Percentiles rank a stretch among this genome's conserved stretches.
phyloP scores from a whole-genome alignment of 306 rosid genomes.

The Cyclanthera cordifolia region DNA sequence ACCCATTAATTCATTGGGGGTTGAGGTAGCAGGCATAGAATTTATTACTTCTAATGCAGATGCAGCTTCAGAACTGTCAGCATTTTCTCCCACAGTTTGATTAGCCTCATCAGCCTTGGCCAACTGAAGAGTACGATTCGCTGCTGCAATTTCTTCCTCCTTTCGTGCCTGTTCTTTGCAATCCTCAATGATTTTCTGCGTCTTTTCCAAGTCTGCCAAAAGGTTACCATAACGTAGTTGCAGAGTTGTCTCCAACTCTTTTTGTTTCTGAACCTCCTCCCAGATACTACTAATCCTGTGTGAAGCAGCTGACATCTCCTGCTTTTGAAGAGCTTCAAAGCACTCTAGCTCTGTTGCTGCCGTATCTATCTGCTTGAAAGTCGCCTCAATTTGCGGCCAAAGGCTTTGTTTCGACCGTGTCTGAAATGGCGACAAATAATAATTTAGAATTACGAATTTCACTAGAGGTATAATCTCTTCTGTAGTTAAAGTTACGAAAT shows the following conservation, averaged over 20 bases:
- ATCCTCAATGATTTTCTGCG: slow-evolving; percentile 33
- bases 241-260: slow-evolving; percentile 62
- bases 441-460: background rate
- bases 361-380: slow-evolving; percentile 73
- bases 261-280: slow-evolving; percentile 76
- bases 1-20: slow-evolving; percentile 21
- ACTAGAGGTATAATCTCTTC: background rate
- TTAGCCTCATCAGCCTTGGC: slow-evolving; percentile 28
- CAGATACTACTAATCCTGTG: slow-evolving; percentile 58
- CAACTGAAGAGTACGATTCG: slow-evolving; percentile 26
- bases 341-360: slow-evolving; percentile 87
- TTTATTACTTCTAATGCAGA: slow-evolving; percentile 22
- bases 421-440: slow-evolving; percentile 30
- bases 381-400: slow-evolving; percentile 82
- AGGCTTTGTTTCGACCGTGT: slow-evolving; percentile 53
- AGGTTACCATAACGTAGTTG: slow-evolving; percentile 66
- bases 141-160: slow-evolving; percentile 40
- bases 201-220: slow-evolving; percentile 42
- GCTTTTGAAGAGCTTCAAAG: slow-evolving; percentile 71
- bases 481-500: background rate
- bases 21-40: background rate
- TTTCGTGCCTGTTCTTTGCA: slow-evolving; percentile 32
- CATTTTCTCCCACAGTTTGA: slow-evolving; percentile 16
- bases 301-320: slow-evolving; percentile 69
- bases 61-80: slow-evolving; percentile 17